These are phyloP conservation scores for Sporothrix dimorphospora DNA, from an alignment of 2,329 filamentous ascomycete genomes.

Conservation along the genomic window DNA sequence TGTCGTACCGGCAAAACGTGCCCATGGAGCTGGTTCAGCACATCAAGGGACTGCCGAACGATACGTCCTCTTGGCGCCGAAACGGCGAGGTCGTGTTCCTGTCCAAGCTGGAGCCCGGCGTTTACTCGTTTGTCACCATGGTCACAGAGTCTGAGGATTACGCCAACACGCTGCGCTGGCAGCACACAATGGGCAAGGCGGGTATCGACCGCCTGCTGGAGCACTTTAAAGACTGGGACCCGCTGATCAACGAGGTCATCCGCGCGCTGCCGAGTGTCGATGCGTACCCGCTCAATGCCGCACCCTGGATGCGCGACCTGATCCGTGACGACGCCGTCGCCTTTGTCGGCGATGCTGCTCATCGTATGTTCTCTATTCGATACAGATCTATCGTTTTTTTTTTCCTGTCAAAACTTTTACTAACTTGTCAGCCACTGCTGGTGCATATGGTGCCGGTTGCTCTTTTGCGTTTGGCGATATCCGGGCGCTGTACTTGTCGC, in stretches of 20 bases:
- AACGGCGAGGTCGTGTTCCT: slow-evolving; percentile 27
- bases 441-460: slow-evolving; percentile 27
- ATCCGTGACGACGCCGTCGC: slow-evolving; percentile 28
- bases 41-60: slow-evolving; percentile 28
- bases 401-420: not conserved
- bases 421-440: slow-evolving; percentile 25
- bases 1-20: slow-evolving; percentile 28
- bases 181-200: slow-evolving; percentile 24
- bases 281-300: slow-evolving; percentile 29
- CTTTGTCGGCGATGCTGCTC: slow-evolving; percentile 31
- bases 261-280: slow-evolving; percentile 27
- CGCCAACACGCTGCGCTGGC: slow-evolving; percentile 29
- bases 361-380: slow-evolving; percentile 8
- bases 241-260: slow-evolving; percentile 23
- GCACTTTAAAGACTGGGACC: slow-evolving; percentile 26
- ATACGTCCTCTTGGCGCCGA: slow-evolving; percentile 25
- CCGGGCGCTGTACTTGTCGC: slow-evolving; percentile 29
- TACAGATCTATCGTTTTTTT: not conserved
- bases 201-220: slow-evolving; percentile 27
- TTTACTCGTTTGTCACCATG: slow-evolving; percentile 28
- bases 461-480: slow-evolving; percentile 29
- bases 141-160: slow-evolving; percentile 21
- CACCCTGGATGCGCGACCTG: slow-evolving; percentile 28
- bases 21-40: slow-evolving; percentile 15
- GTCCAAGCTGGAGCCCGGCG: slow-evolving; percentile 26